These are phyloP conservation scores for Diplodia corticola DNA, from an alignment of 2,329 filamentous ascomycete genomes.

Conservation along the genomic window DNA sequence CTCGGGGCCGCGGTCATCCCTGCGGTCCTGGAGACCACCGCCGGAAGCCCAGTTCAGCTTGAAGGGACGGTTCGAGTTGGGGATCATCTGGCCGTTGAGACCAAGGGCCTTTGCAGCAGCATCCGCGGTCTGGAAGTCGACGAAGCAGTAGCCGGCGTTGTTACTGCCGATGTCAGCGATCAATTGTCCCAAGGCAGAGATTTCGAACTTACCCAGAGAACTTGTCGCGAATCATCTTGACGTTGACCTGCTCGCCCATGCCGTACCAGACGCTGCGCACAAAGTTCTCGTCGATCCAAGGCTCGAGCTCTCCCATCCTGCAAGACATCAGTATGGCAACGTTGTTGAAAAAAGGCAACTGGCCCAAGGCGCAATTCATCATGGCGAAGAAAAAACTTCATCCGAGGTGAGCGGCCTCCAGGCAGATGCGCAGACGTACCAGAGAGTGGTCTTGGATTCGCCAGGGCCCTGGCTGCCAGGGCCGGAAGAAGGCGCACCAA, in stretches of 20 bases:
- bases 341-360: neutral
- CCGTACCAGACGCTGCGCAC: slow-evolving; percentile 93
- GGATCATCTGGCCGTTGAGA: slow-evolving; percentile 85
- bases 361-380: neutral
- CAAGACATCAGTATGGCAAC: neutral
- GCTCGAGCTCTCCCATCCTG: slow-evolving; percentile 99
- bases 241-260: slow-evolving; percentile 91
- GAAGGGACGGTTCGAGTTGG: slow-evolving; percentile 92
- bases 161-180: slow-evolving; percentile 63
- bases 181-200: neutral
- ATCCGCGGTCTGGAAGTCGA: slow-evolving; percentile 82
- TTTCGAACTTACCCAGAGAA: slow-evolving; percentile 77
- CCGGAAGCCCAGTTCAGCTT: slow-evolving; percentile 99
- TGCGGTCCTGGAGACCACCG: slow-evolving; percentile 89
- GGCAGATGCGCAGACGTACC: slow-evolving; percentile 40
- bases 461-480: slow-evolving; percentile 40
- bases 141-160: slow-evolving; percentile 98
- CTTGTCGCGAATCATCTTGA: slow-evolving; percentile 99
- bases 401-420: neutral
- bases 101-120: slow-evolving; percentile 88
- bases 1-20: slow-evolving; percentile 94
- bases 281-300: slow-evolving; percentile 99
- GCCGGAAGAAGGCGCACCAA: slow-evolving; percentile 40
- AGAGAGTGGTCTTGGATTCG: slow-evolving; percentile 54
- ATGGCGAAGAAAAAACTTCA: slow-evolving; percentile 15